A percentile compares a stretch with the other conserved stretches of the same genome.
These are phyloP conservation scores for Citrus inodora DNA, from an alignment of 345 rosid species.

Conservation along the genomic window DNA sequence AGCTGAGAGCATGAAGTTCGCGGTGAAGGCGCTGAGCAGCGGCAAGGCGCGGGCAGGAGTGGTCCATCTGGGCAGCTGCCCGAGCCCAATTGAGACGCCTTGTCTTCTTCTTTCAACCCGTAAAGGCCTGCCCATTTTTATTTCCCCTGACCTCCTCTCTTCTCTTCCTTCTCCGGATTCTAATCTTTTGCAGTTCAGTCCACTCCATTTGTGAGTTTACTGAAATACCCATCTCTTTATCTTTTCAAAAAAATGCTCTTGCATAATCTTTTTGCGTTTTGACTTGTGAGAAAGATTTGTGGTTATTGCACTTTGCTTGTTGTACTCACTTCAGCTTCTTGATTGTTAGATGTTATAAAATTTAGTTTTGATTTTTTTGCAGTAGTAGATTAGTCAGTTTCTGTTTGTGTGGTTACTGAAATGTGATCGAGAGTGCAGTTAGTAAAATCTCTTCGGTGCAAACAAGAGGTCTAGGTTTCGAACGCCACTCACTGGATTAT, in stretches of 20 bases:
- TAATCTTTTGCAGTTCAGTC: slow-evolving; percentile 60
- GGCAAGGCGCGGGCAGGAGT: slow-evolving; percentile 51
- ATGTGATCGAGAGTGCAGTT: neutral
- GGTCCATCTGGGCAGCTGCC: slow-evolving; percentile 40
- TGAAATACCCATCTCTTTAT: neutral
- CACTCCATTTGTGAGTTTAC: slow-evolving; percentile 65
- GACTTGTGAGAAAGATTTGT: neutral
- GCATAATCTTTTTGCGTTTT: neutral
- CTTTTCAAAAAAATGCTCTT: neutral
- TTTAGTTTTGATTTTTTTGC: neutral
- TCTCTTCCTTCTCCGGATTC: slow-evolving; percentile 62
- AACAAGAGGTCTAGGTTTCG: too few relatives aligned
- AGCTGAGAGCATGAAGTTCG: slow-evolving; percentile 41
- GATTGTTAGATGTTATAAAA: neutral
- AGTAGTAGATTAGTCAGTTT: neutral
- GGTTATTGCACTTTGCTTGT: neutral
- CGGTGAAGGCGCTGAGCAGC: slow-evolving; percentile 46
- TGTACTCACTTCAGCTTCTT: neutral
- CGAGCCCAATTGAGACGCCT: slow-evolving; percentile 53
- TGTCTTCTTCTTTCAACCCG: slow-evolving; percentile 67
- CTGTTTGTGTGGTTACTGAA: neutral
- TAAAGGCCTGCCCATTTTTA: slow-evolving; percentile 61
- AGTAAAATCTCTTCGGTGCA: too few relatives aligned
- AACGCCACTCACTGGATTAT: too few relatives aligned
- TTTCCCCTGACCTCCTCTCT: slow-evolving; percentile 71